Evolutionary conservation across 1,284 basidiomycete genomes (phyloP).

Genomic region (Heliocybe sulcata): DNA sequence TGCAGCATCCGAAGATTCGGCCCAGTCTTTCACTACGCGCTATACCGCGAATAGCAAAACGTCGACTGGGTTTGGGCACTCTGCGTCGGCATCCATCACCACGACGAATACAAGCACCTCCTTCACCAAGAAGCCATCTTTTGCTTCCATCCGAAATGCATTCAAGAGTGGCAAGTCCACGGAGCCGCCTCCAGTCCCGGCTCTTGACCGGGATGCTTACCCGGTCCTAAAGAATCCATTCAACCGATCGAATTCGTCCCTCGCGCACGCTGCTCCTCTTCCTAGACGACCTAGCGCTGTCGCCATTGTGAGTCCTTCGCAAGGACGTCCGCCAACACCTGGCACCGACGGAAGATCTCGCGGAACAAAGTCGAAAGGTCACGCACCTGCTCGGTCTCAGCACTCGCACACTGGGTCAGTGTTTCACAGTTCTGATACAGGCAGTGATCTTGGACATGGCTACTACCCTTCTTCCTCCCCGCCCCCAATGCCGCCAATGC

Average conservation of each 20-base stretch:
- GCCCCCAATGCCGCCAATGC: conserved; percentile 71
- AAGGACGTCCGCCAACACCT: conserved; percentile 58
- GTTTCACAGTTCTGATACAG: conserved; percentile 60
- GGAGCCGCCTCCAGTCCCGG: conserved; percentile 61
- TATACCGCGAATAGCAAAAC: conserved; percentile 29
- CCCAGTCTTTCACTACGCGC: conserved; percentile 38
- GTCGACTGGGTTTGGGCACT: conserved; percentile 53
- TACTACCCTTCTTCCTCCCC: conserved; percentile 46
- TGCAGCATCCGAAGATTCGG: conserved; percentile 56
- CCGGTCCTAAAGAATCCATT: conserved; percentile 73
- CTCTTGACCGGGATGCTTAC: conserved; percentile 55
- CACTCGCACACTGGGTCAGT: conserved; percentile 70
- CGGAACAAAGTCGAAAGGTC: conserved; percentile 40
- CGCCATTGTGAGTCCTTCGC: conserved; percentile 32
- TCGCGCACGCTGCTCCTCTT: conserved; percentile 34
- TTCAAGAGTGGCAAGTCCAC: conserved; percentile 67
- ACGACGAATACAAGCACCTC: conserved; percentile 36
- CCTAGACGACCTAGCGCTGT: conserved; percentile 26
- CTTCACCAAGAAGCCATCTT: conserved; percentile 77
- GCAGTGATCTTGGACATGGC: conserved; percentile 56
- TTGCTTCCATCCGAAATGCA: conserved; percentile 83
- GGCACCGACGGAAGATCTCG: conserved; percentile 37
- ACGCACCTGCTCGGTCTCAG: conserved; percentile 55
- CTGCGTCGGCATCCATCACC: conserved; percentile 61
- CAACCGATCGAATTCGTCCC: conserved; percentile 71